A percentile compares a stretch with the other conserved stretches of the same genome.
These are phyloP conservation scores for Glarea lozoyensis DNA, from an alignment of 495 filamentous ascomycete genomes.

Conservation along the genomic window DNA sequence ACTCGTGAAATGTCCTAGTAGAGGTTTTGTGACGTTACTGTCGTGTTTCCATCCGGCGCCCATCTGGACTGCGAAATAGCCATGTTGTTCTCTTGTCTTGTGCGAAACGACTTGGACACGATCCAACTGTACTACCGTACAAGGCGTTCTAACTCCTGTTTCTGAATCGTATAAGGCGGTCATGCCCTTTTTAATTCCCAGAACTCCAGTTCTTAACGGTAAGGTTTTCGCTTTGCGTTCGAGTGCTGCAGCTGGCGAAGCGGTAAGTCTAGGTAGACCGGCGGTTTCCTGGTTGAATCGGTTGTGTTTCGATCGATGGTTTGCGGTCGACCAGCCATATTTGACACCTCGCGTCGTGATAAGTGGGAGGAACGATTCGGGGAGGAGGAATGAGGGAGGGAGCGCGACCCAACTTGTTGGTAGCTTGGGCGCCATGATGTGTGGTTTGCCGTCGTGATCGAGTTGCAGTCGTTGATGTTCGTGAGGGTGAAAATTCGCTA, in stretches of 20 bases:
- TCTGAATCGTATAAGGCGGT: slow-evolving; percentile 73
- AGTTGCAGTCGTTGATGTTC: slow-evolving; percentile 2
- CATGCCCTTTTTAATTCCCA: slow-evolving; percentile 91
- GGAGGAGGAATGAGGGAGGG: slow-evolving; percentile 28
- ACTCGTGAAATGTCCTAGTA: slow-evolving; percentile 77
- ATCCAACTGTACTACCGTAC: slow-evolving; percentile 92
- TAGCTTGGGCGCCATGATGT: slow-evolving; percentile 45
- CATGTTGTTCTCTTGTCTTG: slow-evolving; percentile 72
- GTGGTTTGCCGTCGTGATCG: too few species aligned
- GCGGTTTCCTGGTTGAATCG: slow-evolving; percentile 43
- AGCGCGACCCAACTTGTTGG: slow-evolving; percentile 36
- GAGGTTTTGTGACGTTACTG: slow-evolving; percentile 64
- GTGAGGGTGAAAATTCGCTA: slow-evolving; percentile 11
- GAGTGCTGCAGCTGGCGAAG: slow-evolving; percentile 71
- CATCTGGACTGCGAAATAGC: slow-evolving; percentile 88
- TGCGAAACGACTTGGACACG: slow-evolving; percentile 77
- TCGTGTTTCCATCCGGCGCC: slow-evolving; percentile 70
- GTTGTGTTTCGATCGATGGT: slow-evolving; percentile 21
- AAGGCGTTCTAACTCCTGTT: slow-evolving; percentile 69
- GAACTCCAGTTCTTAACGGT: slow-evolving; percentile 70
- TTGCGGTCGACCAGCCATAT: slow-evolving; percentile 43
- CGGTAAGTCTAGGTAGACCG: slow-evolving; percentile 49
- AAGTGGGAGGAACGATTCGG: slow-evolving; percentile 33
- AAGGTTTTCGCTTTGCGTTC: slow-evolving; percentile 66
- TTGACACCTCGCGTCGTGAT: slow-evolving; percentile 39